Conservation (phyloP, 352 stramenopile genomes). For the Aphanomyces astaci region DNA sequence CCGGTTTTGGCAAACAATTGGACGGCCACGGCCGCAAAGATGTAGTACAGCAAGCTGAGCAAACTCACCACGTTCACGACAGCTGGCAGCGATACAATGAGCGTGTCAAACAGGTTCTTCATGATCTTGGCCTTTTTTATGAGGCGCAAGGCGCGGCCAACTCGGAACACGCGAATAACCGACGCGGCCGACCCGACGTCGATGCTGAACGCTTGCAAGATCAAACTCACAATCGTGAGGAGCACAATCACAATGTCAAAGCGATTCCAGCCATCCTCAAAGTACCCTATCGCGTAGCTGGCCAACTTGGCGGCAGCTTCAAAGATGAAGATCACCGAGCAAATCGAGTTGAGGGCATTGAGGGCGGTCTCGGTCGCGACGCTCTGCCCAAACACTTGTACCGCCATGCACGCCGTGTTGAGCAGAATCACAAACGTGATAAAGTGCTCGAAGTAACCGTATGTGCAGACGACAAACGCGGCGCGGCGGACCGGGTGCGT, state of each 20-base stretch:
- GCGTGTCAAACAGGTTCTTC: constrained; percentile 84
- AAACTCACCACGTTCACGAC: constrained; percentile 83
- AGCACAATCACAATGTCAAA: constrained; percentile 80
- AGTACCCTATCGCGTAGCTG: constrained; percentile 72
- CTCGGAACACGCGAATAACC: constrained; percentile 86
- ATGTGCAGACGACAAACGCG: constrained; percentile 60
- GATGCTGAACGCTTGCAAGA: constrained; percentile 47
- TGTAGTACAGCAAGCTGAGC: constrained; percentile 84
- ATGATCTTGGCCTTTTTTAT: constrained; percentile 85
- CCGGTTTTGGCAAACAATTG: constrained; percentile 86
- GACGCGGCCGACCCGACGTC: constrained; percentile 59
- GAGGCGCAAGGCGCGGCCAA: constrained; percentile 78
- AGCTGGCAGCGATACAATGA: constrained; percentile 63
- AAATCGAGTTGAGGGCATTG: constrained; percentile 71
- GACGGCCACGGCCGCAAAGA: constrained; percentile 72
- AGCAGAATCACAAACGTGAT: constrained; percentile 87
- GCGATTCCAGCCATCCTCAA: constrained; percentile 77
- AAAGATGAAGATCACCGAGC: constrained; percentile 80
- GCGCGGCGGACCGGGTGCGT: constrained; percentile 39
- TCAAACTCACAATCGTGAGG: constrained; percentile 49
- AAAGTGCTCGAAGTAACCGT: constrained; percentile 73
- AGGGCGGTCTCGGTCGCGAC: constrained; percentile 46
- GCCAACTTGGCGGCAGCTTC: constrained; percentile 85
- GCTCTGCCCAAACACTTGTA: constrained; percentile 78
- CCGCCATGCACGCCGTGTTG: constrained; percentile 87